These are phyloP conservation scores for Nemania sp. DNA, from an alignment of 2,329 filamentous ascomycete genomes.

Conservation along the genomic window DNA sequence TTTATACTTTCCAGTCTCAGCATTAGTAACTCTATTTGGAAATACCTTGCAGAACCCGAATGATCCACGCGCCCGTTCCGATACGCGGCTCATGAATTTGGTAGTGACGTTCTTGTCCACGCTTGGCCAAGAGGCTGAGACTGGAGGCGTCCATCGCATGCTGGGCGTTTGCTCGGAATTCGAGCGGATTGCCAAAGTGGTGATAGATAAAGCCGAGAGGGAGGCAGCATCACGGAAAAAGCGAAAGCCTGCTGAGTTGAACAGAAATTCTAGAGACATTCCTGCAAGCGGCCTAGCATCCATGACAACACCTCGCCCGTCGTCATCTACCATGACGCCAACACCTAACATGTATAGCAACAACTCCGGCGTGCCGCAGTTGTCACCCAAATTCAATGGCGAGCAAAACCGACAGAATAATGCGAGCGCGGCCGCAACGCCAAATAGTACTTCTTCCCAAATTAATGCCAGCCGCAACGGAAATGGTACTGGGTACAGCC, in stretches of 20 bases:
- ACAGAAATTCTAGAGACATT: conserved; percentile 13
- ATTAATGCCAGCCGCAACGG: conserved; percentile 25
- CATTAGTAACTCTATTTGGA: conserved; percentile 91
- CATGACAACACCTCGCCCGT: conserved; percentile 19
- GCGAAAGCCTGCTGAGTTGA: conserved; percentile 61
- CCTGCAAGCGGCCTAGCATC: conserved; percentile 32
- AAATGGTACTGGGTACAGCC: conserved; percentile 43
- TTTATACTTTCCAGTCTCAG: conserved; percentile 94
- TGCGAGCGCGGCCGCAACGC: conserved; percentile 15
- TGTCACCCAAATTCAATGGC: conserved; percentile 41
- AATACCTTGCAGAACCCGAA: conserved; percentile 96
- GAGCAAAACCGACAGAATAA: conserved; percentile 38
- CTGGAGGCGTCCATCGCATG: conserved; percentile 91
- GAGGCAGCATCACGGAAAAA: conserved; percentile 81
- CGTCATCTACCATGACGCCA: conserved; percentile 35
- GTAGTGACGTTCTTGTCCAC: conserved; percentile 92
- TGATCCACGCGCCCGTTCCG: conserved; percentile 83
- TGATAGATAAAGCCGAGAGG: conserved; percentile 88
- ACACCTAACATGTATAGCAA: conserved; percentile 28
- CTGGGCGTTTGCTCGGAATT: conserved; percentile 94
- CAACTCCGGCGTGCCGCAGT: conserved; percentile 32
- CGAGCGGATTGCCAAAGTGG: conserved; percentile 86
- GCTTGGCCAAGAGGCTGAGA: conserved; percentile 85
- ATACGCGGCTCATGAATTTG: conserved; percentile 86
- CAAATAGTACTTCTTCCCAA: conserved; percentile 17